These are phyloP conservation scores for Leccinum barrowsii DNA, from an alignment of 768 basidiomycete genomes.

Conservation along the genomic window DNA sequence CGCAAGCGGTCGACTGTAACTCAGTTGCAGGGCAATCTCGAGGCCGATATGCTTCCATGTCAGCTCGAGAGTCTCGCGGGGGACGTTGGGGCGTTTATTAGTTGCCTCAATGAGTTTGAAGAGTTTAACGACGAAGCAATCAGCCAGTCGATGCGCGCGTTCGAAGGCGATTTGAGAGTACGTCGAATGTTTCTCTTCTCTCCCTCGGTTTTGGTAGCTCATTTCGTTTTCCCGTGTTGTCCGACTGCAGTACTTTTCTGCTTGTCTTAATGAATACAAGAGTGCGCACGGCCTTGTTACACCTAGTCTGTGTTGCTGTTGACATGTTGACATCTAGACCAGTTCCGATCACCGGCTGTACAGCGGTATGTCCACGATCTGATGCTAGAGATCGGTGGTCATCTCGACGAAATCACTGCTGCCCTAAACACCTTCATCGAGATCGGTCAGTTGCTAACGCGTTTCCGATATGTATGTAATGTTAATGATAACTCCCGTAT, in stretches of 20 bases:
- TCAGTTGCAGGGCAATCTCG: slow-evolving; percentile 35
- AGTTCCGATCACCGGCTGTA: slow-evolving; percentile 49
- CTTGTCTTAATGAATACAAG: slow-evolving; percentile 44
- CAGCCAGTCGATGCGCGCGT: slow-evolving; percentile 42
- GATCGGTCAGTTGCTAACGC: slow-evolving; percentile 35
- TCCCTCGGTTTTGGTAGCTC: too few relatives aligned
- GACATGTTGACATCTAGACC: slow-evolving; percentile 30
- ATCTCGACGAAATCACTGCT: slow-evolving; percentile 45
- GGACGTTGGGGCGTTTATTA: slow-evolving; percentile 46
- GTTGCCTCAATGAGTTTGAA: slow-evolving; percentile 50
- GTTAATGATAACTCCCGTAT: slow-evolving; percentile 13
- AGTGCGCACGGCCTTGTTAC: slow-evolving; percentile 21
- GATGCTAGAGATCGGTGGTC: slow-evolving; percentile 46
- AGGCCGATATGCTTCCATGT: slow-evolving; percentile 43
- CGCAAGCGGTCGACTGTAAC: slow-evolving; percentile 37
- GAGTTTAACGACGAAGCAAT: slow-evolving; percentile 52
- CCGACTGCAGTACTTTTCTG: slow-evolving; percentile 44
- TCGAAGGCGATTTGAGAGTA: slow-evolving; percentile 48
- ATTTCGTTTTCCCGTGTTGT: background rate
- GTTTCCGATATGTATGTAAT: background rate
- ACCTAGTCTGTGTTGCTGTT: background rate
- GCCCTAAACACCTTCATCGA: slow-evolving; percentile 49
- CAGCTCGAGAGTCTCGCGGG: slow-evolving; percentile 43
- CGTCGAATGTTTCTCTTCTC: background rate
- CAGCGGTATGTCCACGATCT: slow-evolving; percentile 51